Conservation (phyloP, 2,329 filamentous ascomycete species). For the Colletotrichum cuscutae region DNA sequence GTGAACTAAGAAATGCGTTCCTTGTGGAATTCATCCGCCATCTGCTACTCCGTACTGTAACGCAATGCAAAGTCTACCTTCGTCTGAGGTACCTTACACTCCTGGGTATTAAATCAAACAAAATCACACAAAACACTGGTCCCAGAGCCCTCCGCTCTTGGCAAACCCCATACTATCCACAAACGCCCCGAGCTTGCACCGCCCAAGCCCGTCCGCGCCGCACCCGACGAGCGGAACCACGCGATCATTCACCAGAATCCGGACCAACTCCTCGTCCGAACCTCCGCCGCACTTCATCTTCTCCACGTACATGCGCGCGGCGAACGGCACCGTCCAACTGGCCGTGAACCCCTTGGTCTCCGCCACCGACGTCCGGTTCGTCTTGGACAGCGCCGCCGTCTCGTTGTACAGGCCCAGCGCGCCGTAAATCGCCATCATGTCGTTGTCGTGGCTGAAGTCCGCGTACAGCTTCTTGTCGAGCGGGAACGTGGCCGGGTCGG, state of each 20-base stretch:
- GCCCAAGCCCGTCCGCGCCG: conserved; percentile 73
- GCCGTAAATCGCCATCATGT: conserved; percentile 80
- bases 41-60: not conserved
- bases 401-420: conserved; percentile 83
- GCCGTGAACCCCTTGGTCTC: conserved; percentile 77
- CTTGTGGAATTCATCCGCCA: not conserved
- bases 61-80: not conserved
- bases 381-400: conserved; percentile 64
- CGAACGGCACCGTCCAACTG: conserved; percentile 86
- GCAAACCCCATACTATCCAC: conserved; percentile 82
- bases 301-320: conserved; percentile 84
- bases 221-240: conserved; percentile 80
- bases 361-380: conserved; percentile 54
- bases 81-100: not conserved
- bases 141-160: conserved; percentile 77
- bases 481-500: conserved; percentile 76
- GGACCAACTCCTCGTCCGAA: conserved; percentile 70
- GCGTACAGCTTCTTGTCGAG: conserved; percentile 77
- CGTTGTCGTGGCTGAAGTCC: conserved; percentile 93
- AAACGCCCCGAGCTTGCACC: conserved; percentile 77
- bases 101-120: not conserved
- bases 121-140: conserved; percentile 63
- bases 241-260: conserved; percentile 85
- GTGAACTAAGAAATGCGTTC: not conserved
- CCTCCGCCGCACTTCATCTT: conserved; percentile 75